Conservation (phyloP, 257 asterid genomes). For the Solanum sejunctum region DNA sequence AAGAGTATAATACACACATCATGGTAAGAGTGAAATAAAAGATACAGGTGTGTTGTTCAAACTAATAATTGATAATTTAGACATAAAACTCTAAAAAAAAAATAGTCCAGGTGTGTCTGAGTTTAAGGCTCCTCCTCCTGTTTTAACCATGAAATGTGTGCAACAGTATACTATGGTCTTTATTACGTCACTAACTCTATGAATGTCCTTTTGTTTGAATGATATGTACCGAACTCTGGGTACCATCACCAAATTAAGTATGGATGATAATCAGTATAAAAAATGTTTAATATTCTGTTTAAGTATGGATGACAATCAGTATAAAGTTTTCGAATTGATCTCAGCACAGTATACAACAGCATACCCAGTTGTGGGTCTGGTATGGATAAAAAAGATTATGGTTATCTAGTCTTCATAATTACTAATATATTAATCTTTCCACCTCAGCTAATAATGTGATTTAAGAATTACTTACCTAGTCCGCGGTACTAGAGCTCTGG, state of each 20-base stretch:
- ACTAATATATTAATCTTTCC: neutral
- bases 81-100: no score
- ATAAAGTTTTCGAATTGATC: neutral
- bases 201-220: neutral
- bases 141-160: neutral
- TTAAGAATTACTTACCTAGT: constrained; percentile 23
- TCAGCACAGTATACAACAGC: neutral
- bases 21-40: no score
- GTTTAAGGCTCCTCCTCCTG: neutral
- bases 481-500: constrained; percentile 86
- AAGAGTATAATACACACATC: no score
- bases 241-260: neutral
- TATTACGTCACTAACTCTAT: neutral
- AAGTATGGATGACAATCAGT: no score
- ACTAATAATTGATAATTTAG: no score
- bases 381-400: neutral
- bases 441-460: neutral
- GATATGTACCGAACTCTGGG: neutral
- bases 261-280: neutral
- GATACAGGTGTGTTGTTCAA: no score
- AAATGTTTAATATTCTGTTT: neutral
- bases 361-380: no score
- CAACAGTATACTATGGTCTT: neutral
- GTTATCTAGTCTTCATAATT: neutral
- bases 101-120: neutral